Percentiles rank a stretch among this genome's conserved stretches.
These are phyloP conservation scores for Colletotrichum costaricense DNA, from an alignment of 2,329 filamentous ascomycete species.

Conservation along the genomic window DNA sequence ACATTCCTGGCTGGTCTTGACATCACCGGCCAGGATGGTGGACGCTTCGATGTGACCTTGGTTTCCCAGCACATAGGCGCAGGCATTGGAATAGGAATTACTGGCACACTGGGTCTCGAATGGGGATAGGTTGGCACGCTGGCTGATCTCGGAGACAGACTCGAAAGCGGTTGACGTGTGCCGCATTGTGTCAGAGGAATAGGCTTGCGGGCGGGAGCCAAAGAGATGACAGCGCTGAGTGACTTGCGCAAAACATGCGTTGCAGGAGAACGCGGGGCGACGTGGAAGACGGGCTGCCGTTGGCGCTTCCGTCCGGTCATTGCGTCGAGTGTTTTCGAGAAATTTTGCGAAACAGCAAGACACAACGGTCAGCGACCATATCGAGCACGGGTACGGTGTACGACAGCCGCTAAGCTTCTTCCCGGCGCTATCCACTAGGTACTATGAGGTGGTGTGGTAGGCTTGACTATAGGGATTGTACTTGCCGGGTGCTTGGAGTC, in stretches of 20 bases:
- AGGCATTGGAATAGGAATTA: not conserved
- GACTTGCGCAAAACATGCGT: slow-evolving; percentile 25
- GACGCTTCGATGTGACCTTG: slow-evolving; percentile 10
- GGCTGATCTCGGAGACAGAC: not conserved
- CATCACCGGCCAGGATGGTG: slow-evolving; percentile 32
- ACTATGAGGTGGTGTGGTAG: not conserved
- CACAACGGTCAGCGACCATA: not conserved
- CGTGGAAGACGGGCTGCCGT: slow-evolving; percentile 2
- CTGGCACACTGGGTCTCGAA: not conserved
- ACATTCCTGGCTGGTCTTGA: slow-evolving; percentile 17
- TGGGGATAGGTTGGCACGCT: not conserved
- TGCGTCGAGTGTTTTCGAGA: not conserved
- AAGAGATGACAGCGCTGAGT: slow-evolving; percentile 10
- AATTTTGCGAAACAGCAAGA: slow-evolving; percentile 20
- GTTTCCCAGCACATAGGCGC: slow-evolving; percentile 1
- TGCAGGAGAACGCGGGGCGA: slow-evolving; percentile 13
- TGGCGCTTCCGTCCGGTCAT: slow-evolving; percentile 17
- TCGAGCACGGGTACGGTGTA: slow-evolving; percentile 9
- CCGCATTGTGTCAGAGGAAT: slow-evolving; percentile 9
- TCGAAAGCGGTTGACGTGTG: slow-evolving; percentile 13
- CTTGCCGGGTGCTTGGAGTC: not conserved
- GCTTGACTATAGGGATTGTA: not conserved
- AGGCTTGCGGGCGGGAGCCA: not conserved
- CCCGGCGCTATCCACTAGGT: not conserved
- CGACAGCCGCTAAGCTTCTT: not conserved